A percentile compares a stretch with the other conserved stretches of the same genome.
phyloP scores from a whole-genome alignment of 441 rosid genomes.

The Eugenia klotzschiana region DNA sequence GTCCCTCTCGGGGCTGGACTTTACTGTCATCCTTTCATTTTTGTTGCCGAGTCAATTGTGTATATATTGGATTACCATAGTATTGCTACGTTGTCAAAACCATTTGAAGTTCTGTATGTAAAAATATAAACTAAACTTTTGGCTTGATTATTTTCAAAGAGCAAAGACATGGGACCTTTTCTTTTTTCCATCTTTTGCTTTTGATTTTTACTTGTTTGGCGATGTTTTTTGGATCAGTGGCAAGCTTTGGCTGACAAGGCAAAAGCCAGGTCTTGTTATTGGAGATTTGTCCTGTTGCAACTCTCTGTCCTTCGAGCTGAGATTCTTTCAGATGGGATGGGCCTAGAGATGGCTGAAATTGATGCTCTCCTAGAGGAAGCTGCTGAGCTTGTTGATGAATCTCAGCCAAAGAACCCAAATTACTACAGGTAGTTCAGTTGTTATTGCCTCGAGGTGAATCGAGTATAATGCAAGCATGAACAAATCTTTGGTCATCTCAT shows the following conservation, averaged over 20 bases:
- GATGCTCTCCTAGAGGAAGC: slow-evolving; percentile 82
- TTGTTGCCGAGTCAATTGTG: background rate
- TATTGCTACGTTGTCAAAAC: background rate
- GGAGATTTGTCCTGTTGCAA: slow-evolving; percentile 79
- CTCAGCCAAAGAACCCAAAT: slow-evolving; percentile 54
- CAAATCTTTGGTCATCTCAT: background rate
- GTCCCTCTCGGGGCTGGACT: background rate
- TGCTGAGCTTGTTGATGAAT: slow-evolving; percentile 81
- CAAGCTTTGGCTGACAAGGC: slow-evolving; percentile 71
- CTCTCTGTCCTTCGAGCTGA: slow-evolving; percentile 60
- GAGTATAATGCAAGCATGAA: background rate
- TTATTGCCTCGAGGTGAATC: background rate
- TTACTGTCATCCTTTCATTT: background rate
- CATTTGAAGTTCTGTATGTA: background rate
- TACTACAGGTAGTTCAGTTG: slow-evolving; percentile 48
- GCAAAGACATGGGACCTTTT: background rate
- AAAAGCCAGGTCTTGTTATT: slow-evolving; percentile 52
- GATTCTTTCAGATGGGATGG: slow-evolving; percentile 31
- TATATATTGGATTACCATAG: background rate
- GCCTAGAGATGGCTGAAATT: slow-evolving; percentile 60
- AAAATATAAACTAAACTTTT: background rate
- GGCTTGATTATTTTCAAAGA: background rate
- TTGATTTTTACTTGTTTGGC: background rate
- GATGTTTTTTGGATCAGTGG: slow-evolving; percentile 40
- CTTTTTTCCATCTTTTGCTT: background rate